Percentiles rank a stretch among this genome's conserved stretches.
Conservation (phyloP, 768 basidiomycete species). For the Hygrophoropsis aurantiaca region DNA sequence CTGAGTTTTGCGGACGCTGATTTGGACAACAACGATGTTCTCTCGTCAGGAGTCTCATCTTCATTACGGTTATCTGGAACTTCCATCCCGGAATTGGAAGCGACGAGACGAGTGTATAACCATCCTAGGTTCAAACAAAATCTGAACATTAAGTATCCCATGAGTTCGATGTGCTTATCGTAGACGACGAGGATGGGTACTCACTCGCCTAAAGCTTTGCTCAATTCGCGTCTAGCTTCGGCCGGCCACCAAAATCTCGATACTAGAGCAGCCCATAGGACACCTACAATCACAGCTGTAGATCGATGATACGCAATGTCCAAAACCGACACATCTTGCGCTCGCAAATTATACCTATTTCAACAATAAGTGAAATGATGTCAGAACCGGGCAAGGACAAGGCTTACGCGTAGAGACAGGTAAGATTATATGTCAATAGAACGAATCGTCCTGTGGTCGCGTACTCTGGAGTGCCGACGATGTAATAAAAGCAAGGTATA, state of each 20-base stretch:
- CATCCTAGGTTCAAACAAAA: slow-evolving; percentile 93
- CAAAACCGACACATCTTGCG: slow-evolving; percentile 58
- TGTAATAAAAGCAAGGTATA: slow-evolving; percentile 91
- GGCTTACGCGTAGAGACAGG: slow-evolving; percentile 66
- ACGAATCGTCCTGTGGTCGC: slow-evolving; percentile 78
- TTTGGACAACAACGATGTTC: slow-evolving; percentile 29
- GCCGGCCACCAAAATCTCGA: slow-evolving; percentile 95
- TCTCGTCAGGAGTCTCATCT: slow-evolving; percentile 23
- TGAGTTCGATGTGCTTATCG: slow-evolving; percentile 4
- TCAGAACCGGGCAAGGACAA: background rate
- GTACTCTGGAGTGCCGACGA: slow-evolving; percentile 76
- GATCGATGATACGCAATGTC: slow-evolving; percentile 78
- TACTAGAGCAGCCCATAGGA: slow-evolving; percentile 86
- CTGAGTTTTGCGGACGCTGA: slow-evolving; percentile 45
- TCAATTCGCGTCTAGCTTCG: slow-evolving; percentile 87
- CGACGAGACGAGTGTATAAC: slow-evolving; percentile 90
- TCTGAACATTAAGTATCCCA: slow-evolving; percentile 37
- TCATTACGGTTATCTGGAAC: slow-evolving; percentile 4
- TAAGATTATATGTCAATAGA: slow-evolving; percentile 86
- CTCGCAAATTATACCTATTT: slow-evolving; percentile 75
- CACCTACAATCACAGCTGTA: slow-evolving; percentile 78
- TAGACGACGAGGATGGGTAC: slow-evolving; percentile 20
- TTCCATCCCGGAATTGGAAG: slow-evolving; percentile 72
- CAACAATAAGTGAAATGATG: background rate
- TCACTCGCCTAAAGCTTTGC: slow-evolving; percentile 84